These are phyloP conservation scores for Isabelozyma gotoi DNA, from an alignment of 805 yeast species.

Conservation along the genomic window DNA sequence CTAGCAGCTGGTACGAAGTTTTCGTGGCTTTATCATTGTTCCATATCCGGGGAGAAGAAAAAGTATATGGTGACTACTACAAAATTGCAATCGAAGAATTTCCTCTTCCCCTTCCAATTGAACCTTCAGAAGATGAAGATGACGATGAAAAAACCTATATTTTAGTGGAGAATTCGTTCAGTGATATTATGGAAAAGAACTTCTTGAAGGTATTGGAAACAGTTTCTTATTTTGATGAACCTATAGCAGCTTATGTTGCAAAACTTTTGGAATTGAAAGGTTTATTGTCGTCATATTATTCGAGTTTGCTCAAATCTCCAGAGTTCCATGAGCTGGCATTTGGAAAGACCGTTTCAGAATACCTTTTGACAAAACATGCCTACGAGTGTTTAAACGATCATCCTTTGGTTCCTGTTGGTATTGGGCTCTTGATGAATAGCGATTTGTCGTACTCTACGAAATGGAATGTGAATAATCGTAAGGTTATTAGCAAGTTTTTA, in stretches of 20 bases:
- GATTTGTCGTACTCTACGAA: constrained; percentile 45
- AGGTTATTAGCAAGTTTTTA: constrained; percentile 53
- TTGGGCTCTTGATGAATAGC: constrained; percentile 53
- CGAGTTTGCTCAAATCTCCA: constrained; percentile 4
- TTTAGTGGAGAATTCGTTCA: constrained; percentile 41
- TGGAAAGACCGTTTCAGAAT: constrained; percentile 49
- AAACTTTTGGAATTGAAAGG: constrained; percentile 67
- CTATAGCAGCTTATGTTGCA: constrained; percentile 64
- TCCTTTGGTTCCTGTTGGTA: constrained; percentile 62
- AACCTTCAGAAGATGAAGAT: constrained; percentile 29
- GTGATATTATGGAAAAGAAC: constrained; percentile 55
- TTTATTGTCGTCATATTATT: constrained; percentile 42
- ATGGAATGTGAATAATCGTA: constrained; percentile 28
- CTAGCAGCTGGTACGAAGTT: constrained; percentile 70
- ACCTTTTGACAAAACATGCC: constrained; percentile 55
- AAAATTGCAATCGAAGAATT: constrained; percentile 31
- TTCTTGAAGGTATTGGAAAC: constrained; percentile 57
- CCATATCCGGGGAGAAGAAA: constrained; percentile 50
- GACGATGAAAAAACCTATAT: constrained; percentile 34
- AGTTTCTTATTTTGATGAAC: constrained; percentile 57
- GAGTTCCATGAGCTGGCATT: constrained; percentile 10
- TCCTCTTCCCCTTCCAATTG: constrained; percentile 31
- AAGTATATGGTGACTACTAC: constrained; percentile 33
- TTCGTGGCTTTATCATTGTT: constrained; percentile 55
- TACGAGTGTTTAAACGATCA: constrained; percentile 52